Base-by-base conservation (phyloP, 2,329 filamentous ascomycete species). In the Calonectria naviculata region DNA sequence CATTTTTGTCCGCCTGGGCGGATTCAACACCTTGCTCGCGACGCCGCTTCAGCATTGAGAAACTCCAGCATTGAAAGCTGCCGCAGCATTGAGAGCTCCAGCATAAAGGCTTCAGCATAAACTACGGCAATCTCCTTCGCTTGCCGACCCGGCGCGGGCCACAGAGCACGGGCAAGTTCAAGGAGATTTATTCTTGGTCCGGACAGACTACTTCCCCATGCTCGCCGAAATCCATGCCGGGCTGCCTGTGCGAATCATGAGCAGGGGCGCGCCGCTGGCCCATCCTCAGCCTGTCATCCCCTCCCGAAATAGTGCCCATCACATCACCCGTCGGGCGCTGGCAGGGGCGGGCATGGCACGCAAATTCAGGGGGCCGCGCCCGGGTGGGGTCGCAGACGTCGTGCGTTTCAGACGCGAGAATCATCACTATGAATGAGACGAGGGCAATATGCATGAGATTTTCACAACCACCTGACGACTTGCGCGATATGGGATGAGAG, bases 301-400 rank as follows among this genome's bases (percentile, higher is more conserved):
- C 21, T 42, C 65, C 65, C 42, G 17, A 67, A 67, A 67, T 67
- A 67, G 65, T 56, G 65, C 34, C 65, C 29, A 58, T 47, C 64
- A 36, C n/a, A 41, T 31, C 29, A 46, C 17, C 52, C 19, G 17
- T 49, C 24, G 36, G 17, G 36, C 21, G 34, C 19, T 8, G 24
- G 10, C 36, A 41, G 26, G 21, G 52, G 29, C 34, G 8, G 31
- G 9, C n/a, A 9, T 21, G 19, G 29, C 29, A 52, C 10, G 34
- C 34, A 65, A 56, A 65, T 67, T 67, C 34, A 56, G 38, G 56
- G 65, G 42, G 42, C 26, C 10, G 38, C 36, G 34, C 42, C 42
- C n/a, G 24, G 31, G 65, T 62, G 65, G 64, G 65, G 34, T 28
- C 42, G 44, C 54, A 26, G 19, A 8, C 24, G 47, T 8, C 12